phyloP scores from a whole-genome alignment of 139 green algal genomes.

The Ettlia oleoabundans region DNA sequence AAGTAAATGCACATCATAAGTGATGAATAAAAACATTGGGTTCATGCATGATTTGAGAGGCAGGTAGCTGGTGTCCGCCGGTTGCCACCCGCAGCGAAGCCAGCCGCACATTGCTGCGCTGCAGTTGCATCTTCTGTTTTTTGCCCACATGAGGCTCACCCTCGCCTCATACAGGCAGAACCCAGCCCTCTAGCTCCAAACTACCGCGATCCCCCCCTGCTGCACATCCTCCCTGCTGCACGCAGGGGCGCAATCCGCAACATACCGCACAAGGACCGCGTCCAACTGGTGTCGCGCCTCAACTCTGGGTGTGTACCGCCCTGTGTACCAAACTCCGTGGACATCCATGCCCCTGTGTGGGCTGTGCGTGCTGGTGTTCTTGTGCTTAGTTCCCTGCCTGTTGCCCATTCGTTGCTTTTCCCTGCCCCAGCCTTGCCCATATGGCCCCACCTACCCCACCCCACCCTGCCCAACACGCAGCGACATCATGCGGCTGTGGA shows the following conservation, averaged over 20 bases:
- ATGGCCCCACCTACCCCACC: not conserved
- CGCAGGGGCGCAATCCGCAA: conserved; percentile 39
- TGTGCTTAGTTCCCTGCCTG: no score
- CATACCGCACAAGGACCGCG: conserved; percentile 16
- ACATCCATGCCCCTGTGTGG: not conserved
- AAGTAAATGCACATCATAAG: no score
- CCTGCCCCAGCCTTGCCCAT: no score
- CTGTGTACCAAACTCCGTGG: not conserved
- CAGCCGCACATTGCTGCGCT: no score
- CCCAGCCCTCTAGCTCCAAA: no score
- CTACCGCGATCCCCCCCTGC: no score
- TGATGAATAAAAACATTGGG: not conserved
- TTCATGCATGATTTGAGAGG: not conserved
- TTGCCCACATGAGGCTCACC: no score
- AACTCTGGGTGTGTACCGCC: conserved; percentile 19
- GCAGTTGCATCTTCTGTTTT: no score
- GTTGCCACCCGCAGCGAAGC: not conserved
- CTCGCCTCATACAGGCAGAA: no score
- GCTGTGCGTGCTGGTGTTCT: no score
- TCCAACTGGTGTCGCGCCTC: conserved; percentile 30
- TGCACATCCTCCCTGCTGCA: not conserved
- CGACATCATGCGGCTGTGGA: conserved; percentile 47
- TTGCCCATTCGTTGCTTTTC: no score
- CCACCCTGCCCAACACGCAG: not conserved
- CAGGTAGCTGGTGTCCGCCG: not conserved